Conservation (phyloP, 345 rosid species). For the Linum lewisii region DNA sequence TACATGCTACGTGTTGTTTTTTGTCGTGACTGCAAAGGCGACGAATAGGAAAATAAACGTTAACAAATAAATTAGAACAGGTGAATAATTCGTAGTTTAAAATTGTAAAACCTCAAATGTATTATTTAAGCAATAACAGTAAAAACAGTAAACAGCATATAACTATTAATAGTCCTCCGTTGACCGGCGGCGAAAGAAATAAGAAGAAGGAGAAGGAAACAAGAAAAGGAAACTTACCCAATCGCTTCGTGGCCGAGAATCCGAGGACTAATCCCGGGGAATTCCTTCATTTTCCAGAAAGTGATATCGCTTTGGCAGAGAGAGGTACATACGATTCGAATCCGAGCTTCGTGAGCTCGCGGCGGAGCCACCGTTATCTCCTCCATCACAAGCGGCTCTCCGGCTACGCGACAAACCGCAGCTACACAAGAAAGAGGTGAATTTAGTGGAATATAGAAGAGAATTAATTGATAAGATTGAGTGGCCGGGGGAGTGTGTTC, state of each 20-base stretch:
- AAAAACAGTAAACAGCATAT: no score
- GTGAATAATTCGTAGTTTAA: no score
- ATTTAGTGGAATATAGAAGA: not conserved
- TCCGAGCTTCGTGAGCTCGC: slow-evolving; percentile 56
- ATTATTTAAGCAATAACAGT: no score
- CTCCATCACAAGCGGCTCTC: slow-evolving; percentile 69
- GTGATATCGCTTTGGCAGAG: slow-evolving; percentile 70
- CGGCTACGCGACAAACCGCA: slow-evolving; percentile 55
- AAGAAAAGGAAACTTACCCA: slow-evolving; percentile 39
- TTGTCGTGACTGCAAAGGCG: no score
- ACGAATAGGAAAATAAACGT: no score
- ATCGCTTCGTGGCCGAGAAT: slow-evolving; percentile 89
- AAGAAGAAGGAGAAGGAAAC: not conserved
- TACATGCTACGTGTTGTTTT: no score
- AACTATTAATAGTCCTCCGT: no score
- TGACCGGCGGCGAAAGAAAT: not conserved
- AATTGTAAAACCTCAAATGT: no score
- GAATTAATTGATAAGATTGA: not conserved
- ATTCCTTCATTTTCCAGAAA: slow-evolving; percentile 71
- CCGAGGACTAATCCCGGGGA: slow-evolving; percentile 63
- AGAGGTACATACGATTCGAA: slow-evolving; percentile 62
- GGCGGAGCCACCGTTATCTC: slow-evolving; percentile 75
- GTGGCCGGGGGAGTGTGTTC: not conserved
- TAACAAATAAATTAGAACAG: no score
- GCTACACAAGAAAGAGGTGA: slow-evolving; percentile 36